Conservation (phyloP, 148 eudicot species). For the Beta vulgaris region DNA sequence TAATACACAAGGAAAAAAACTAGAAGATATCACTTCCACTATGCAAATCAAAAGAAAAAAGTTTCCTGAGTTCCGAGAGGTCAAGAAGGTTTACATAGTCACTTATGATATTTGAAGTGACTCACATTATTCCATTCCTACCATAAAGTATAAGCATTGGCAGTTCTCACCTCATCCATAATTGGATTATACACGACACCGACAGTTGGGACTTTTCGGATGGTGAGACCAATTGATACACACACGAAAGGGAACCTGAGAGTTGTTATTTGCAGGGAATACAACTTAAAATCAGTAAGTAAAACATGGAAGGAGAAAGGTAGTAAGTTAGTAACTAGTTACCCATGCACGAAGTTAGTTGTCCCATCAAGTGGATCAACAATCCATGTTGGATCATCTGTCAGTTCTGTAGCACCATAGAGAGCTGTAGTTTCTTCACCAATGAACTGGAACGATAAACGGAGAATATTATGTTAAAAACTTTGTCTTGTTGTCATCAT, state of each 20-base stretch:
- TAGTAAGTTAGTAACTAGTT: not conserved
- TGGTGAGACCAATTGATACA: slow-evolving; percentile 91
- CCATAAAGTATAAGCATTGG: not conserved
- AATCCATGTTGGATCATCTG: slow-evolving; percentile 95
- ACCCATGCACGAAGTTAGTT: slow-evolving; percentile 96
- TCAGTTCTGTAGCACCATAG: slow-evolving; percentile 69
- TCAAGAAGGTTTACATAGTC: not conserved
- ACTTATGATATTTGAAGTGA: not conserved
- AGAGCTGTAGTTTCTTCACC: slow-evolving; percentile 98
- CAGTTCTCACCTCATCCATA: slow-evolving; percentile 66
- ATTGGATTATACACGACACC: slow-evolving; percentile 97
- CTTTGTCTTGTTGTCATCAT: not conserved
- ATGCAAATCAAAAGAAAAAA: not conserved
- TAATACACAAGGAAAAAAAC: too few species aligned
- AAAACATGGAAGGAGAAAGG: not conserved
- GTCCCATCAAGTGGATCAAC: slow-evolving; percentile 98
- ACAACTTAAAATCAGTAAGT: not conserved
- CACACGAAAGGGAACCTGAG: slow-evolving; percentile 94
- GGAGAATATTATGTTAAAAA: not conserved
- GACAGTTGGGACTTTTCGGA: slow-evolving; percentile 65
- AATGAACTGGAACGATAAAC: slow-evolving; percentile 55
- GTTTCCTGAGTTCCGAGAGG: not conserved
- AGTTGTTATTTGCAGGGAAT: slow-evolving; percentile 14
- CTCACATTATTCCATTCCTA: not conserved
- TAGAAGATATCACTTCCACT: too few species aligned